These are phyloP conservation scores for Suhomyces ambrosiae DNA, from an alignment of 1,139 yeast genomes.

Conservation along the genomic window DNA sequence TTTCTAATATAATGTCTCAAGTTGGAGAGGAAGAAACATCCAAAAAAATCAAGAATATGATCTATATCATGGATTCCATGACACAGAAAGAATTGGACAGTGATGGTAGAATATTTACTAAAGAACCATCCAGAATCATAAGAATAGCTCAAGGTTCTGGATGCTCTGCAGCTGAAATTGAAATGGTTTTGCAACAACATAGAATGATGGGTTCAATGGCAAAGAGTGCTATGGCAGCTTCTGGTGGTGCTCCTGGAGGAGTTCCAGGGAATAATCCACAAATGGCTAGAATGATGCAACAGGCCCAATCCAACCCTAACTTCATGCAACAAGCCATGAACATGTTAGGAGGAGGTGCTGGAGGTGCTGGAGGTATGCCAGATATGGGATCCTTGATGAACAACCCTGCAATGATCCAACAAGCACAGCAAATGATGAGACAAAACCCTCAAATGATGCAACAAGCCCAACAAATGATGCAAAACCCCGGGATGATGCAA, in stretches of 20 bases:
- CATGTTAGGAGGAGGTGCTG: slow-evolving; percentile 51
- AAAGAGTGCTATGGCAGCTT: slow-evolving; percentile 58
- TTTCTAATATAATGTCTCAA: slow-evolving; percentile 80
- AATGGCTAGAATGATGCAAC: slow-evolving; percentile 34
- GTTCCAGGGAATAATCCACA: slow-evolving; percentile 19
- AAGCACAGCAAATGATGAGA: slow-evolving; percentile 60
- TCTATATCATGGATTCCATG: slow-evolving; percentile 95
- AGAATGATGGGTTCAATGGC: slow-evolving; percentile 97
- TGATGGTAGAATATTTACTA: slow-evolving; percentile 81
- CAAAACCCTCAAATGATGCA: slow-evolving; percentile 75
- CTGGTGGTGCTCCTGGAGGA: slow-evolving; percentile 37
- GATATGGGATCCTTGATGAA: slow-evolving; percentile 37
- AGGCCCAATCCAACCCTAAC: slow-evolving; percentile 52
- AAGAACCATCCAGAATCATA: slow-evolving; percentile 82
- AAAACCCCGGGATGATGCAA: slow-evolving; percentile 64
- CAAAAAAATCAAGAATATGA: slow-evolving; percentile 80
- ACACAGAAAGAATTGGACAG: slow-evolving; percentile 87
- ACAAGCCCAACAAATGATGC: slow-evolving; percentile 57
- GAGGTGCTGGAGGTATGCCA: slow-evolving; percentile 45
- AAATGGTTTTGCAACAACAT: slow-evolving; percentile 89
- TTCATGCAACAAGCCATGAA: slow-evolving; percentile 47
- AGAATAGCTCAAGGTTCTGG: slow-evolving; percentile 98
- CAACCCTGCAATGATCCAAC: slow-evolving; percentile 42
- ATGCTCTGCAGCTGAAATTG: slow-evolving; percentile 89
- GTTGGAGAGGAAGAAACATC: slow-evolving; percentile 91